phyloP scores from a whole-genome alignment of 495 filamentous ascomycete species.

The Tuber aestivum region DNA sequence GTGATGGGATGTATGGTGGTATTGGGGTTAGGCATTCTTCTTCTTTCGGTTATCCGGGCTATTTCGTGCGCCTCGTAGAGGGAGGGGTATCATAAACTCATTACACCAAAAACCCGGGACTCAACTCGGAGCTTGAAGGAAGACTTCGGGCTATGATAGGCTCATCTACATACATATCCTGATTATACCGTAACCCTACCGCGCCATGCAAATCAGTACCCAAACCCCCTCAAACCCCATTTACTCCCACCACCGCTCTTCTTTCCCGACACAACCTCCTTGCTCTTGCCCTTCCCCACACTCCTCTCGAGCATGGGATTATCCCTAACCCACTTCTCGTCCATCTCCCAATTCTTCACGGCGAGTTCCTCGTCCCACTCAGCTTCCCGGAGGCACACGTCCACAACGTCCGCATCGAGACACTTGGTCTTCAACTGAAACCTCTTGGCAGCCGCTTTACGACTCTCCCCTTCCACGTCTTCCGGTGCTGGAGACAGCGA shows the following conservation, averaged over 20 bases:
- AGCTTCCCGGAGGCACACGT: conserved; percentile 62
- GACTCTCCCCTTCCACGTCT: conserved; percentile 57
- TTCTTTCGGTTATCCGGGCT: not conserved
- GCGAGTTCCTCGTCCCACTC: conserved; percentile 61
- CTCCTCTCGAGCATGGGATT: conserved; percentile 52
- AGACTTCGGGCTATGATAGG: not conserved
- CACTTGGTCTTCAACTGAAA: conserved; percentile 45
- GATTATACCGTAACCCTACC: not conserved
- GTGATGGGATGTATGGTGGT: not conserved
- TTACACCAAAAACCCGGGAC: not conserved
- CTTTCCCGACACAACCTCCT: conserved; percentile 35
- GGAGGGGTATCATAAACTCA: not conserved
- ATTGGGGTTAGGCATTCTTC: not conserved
- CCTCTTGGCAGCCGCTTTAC: conserved; percentile 59
- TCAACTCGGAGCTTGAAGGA: not conserved
- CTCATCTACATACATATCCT: not conserved
- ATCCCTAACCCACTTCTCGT: conserved; percentile 65
- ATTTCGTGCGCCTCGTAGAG: not conserved
- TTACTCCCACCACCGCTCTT: conserved; percentile 34
- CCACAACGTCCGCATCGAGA: conserved; percentile 52
- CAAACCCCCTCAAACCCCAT: conserved; percentile 31
- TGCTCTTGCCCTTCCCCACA: conserved; percentile 43
- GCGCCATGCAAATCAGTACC: conserved; percentile 17
- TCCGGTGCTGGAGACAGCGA: conserved; percentile 62
- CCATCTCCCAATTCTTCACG: conserved; percentile 55